Conservation (phyloP, 768 basidiomycete genomes). For the Lanmaoa rubissima region DNA sequence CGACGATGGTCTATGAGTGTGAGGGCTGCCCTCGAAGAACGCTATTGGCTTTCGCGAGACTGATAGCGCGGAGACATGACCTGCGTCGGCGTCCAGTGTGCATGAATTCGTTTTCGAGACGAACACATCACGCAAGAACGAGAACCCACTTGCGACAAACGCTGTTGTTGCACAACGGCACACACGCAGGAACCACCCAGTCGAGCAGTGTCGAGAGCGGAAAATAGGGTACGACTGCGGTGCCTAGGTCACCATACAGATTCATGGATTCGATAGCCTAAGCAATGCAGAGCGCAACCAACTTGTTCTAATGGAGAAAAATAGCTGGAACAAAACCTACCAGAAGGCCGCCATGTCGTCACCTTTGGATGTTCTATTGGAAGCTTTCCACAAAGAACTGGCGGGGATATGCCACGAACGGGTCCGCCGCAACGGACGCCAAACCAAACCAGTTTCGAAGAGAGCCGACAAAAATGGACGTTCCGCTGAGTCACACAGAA, state of each 20-base stretch:
- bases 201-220: slow-evolving; percentile 1
- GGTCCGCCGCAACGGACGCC: not conserved
- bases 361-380: slow-evolving; percentile 17
- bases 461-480: not conserved
- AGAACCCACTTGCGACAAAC: slow-evolving; percentile 1
- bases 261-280: not conserved
- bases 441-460: slow-evolving; percentile 11
- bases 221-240: slow-evolving; percentile 4
- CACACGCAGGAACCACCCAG: not conserved
- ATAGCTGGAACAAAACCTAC: not conserved
- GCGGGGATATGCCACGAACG: slow-evolving; percentile 13
- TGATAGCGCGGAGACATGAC: not conserved
- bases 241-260: slow-evolving; percentile 2
- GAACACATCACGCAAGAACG: not conserved
- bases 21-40: not conserved
- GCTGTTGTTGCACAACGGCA: not conserved
- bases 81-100: not conserved
- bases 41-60: not conserved
- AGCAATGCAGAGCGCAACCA: not conserved
- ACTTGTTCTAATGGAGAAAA: not conserved
- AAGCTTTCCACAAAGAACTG: slow-evolving; percentile 18
- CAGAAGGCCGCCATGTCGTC: slow-evolving; percentile 5
- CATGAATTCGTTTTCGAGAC: not conserved
- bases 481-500: not conserved
- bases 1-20: not conserved